These are phyloP conservation scores for Russula sp. DNA, from an alignment of 768 basidiomycete genomes.

Conservation along the genomic window DNA sequence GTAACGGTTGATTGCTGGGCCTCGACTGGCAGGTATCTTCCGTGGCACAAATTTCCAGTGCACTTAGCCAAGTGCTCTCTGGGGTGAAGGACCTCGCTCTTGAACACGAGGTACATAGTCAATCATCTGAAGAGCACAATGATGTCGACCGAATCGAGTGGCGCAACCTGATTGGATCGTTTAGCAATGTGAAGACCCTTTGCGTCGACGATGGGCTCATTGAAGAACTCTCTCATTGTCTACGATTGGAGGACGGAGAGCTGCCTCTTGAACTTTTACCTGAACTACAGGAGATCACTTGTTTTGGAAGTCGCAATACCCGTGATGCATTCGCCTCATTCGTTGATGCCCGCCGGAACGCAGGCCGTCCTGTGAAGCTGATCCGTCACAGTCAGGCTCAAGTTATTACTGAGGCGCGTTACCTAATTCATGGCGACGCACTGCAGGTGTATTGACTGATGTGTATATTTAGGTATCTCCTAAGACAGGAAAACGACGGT, in stretches of 20 bases:
- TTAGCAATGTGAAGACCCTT: background rate
- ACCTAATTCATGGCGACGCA: no score
- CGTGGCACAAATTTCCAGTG: background rate
- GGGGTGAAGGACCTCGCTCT: background rate
- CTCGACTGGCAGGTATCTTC: slow-evolving; percentile 2
- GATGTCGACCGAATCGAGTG: background rate
- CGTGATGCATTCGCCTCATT: background rate
- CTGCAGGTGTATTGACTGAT: no score
- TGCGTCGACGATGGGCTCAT: background rate
- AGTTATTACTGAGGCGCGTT: no score
- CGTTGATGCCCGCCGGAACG: slow-evolving; percentile 28
- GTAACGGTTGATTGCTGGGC: background rate
- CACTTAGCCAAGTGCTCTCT: background rate
- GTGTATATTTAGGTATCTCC: no score
- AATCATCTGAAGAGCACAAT: background rate
- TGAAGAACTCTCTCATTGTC: background rate
- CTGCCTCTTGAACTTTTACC: background rate
- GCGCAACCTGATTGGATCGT: background rate
- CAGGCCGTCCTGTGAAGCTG: background rate
- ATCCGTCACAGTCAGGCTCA: background rate
- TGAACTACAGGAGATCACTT: background rate
- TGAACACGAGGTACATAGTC: no score
- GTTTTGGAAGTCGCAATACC: background rate
- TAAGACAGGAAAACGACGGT: no score
- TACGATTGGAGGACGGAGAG: slow-evolving; percentile 2